Percentiles rank a stretch among this genome's conserved stretches.
Evolutionary conservation across 1,284 basidiomycete genomes (phyloP).

Genomic region (Leccinum insigne): DNA sequence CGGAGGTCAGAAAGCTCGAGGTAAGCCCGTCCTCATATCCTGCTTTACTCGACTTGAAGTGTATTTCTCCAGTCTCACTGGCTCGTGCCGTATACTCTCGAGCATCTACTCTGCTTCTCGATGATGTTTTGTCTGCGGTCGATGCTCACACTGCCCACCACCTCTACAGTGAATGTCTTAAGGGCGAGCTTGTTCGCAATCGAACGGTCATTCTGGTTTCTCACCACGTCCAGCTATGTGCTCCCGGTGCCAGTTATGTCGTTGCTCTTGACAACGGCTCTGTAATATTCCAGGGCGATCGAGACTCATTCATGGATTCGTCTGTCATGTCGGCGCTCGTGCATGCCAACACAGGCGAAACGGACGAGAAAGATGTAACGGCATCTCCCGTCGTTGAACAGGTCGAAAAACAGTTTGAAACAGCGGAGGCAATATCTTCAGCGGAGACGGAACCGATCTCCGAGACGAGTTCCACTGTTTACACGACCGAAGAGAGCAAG

Average conservation of each 20-base stretch:
- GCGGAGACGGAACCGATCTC: slow-evolving; percentile 38
- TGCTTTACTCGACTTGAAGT: background rate
- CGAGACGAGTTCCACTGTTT: slow-evolving; percentile 52
- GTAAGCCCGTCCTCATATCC: slow-evolving; percentile 36
- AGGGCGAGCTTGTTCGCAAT: slow-evolving; percentile 79
- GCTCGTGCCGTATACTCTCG: slow-evolving; percentile 95
- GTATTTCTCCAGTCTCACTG: slow-evolving; percentile 62
- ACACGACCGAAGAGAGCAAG: slow-evolving; percentile 30
- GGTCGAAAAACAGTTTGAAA: slow-evolving; percentile 7
- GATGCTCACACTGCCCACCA: slow-evolving; percentile 91
- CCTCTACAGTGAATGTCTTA: slow-evolving; percentile 80
- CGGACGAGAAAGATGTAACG: slow-evolving; percentile 30
- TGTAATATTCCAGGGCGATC: slow-evolving; percentile 72
- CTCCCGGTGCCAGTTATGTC: slow-evolving; percentile 68
- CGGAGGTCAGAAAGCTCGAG: slow-evolving; percentile 95
- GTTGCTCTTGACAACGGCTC: slow-evolving; percentile 87
- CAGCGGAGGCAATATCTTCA: slow-evolving; percentile 7
- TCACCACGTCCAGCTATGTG: slow-evolving; percentile 84
- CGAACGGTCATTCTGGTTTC: slow-evolving; percentile 88
- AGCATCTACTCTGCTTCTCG: slow-evolving; percentile 83
- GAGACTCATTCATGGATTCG: slow-evolving; percentile 66
- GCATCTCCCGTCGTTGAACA: slow-evolving; percentile 12
- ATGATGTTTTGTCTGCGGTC: slow-evolving; percentile 84
- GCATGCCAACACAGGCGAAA: slow-evolving; percentile 51
- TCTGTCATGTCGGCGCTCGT: slow-evolving; percentile 68